phyloP scores from a whole-genome alignment of 768 basidiomycete species.

The Psilocybe tampanensis region DNA sequence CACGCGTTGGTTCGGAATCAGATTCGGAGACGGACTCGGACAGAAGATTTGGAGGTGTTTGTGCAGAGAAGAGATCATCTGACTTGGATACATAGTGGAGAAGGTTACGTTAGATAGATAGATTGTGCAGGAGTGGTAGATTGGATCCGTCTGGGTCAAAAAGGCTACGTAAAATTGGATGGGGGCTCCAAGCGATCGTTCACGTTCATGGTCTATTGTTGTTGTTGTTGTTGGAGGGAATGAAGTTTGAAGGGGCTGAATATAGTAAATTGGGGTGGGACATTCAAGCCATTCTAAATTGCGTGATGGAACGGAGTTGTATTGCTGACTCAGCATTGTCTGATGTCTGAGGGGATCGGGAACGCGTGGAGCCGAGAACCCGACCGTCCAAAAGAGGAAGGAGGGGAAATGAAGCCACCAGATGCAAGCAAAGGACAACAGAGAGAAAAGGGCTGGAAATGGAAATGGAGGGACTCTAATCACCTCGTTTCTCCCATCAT shows the following conservation, averaged over 20 bases:
- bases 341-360: not conserved
- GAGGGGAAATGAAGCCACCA: slow-evolving; percentile 16
- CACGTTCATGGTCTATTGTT: not conserved
- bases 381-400: not conserved
- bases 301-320: slow-evolving; percentile 9
- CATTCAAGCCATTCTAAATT: not conserved
- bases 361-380: not conserved
- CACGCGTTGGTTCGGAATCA: not conserved
- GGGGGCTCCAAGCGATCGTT: not conserved
- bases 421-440: slow-evolving; percentile 15
- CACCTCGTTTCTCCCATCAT: slow-evolving; percentile 15
- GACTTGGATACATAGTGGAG: not conserved
- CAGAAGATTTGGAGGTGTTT: not conserved
- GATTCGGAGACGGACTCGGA: not conserved
- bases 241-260: slow-evolving; percentile 8
- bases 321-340: not conserved
- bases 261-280: not conserved
- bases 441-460: not conserved
- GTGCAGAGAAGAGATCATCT: not conserved
- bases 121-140: not conserved
- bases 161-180: not conserved
- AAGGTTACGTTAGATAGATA: not conserved
- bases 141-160: not conserved
- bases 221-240: not conserved
- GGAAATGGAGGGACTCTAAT: slow-evolving; percentile 14